Evolutionary conservation across 306 rosid genomes (phyloP), one percentile per base, ranked within the genome.

Genomic region (Pueraria montana): DNA sequence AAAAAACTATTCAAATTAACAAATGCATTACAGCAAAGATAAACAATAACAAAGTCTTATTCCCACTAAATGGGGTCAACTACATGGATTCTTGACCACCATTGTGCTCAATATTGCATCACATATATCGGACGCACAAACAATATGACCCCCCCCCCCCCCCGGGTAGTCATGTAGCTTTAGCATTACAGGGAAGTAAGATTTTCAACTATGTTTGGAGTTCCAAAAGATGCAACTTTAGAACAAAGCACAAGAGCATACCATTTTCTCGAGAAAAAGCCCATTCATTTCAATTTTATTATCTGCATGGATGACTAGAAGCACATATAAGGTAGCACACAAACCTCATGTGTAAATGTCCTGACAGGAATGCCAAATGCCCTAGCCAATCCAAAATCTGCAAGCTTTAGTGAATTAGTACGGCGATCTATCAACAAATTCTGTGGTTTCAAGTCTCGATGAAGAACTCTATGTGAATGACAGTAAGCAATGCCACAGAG

Each of bases 331-430:
- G 49, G 75, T 46, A 59, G 80, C 45, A 62, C 23, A 63, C 83
- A 43, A 80, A 96, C 99, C 99, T 96, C 98, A 11, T 92, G 99
- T 12, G 99, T 96, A 82, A 96, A 96, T 79, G 98, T 94, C 84
- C 98, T 94, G 87, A 94, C 98, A 83, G 99, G 99, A 87, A 96
- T 94, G 81, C 99, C 98, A 90, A 96, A 96, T 62, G 98, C 99
- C 88, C 99, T 88, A 77, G 99, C 99, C 87, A 96, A 89, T 88
- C 99, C 99, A 82, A 96, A 96, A 84, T 96, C 99, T 65, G 99
- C 98, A 87, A 95, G 98, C 92, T 96, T 96, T 72, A 96, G 90
- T 14, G 96, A 90, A 86, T 96, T 96, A 79, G 95, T 91, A 69
- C 94, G 87, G 34, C 97, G 97, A 83, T 96, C 99, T 78, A 96